Base-by-base conservation (phyloP, 768 basidiomycete species). In the Tylopilus sp. region DNA sequence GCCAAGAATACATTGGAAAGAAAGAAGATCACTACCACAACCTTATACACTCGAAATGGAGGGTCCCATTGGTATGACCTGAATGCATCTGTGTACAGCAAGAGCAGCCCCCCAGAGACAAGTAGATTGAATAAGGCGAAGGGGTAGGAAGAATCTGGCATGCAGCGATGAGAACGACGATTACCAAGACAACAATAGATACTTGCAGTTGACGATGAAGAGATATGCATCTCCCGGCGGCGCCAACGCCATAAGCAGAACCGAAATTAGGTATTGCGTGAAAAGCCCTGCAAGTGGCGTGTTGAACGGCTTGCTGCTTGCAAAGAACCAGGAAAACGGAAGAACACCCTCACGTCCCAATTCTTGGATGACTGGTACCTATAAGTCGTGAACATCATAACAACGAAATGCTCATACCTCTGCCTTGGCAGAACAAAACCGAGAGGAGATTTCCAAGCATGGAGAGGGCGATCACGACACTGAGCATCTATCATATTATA, bases 141-240 rank as follows among this genome's bases (percentile, higher is more conserved):
- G 4, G 80, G 81, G 57, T 85, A 86, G 0, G 82, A 81, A 2
- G 75, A 74, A n/a, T 81, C 85, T 87, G 28, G 9, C 3, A 31
- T 28, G 13, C 22, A 22, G 33, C 12, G 35, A 25, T 51, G 21
- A 53, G 46, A 12, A 17, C 25, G 21, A 22, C 4, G 21, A 3
- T 30, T 33, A 9, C 25, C 26, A 26, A 44, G 18, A 85, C 86
- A 63, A 59, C 79, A 85, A 49, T 86, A 73, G 58, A 83, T n/a
- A n/a, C n/a, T n/a, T n/a, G n/a, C n/a, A n/a, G n/a, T n/a, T n/a
- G n/a, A n/a, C n/a, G n/a, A n/a, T 74, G 67, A 91, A 88, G 25
- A 81, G 73, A 60, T 87, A 91, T 0, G 85, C 85, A 57, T 90
- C 88, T 3, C 89, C 87, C 0, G 85, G 77, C 0, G 88, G 88